Evolutionary conservation across 1,284 basidiomycete species (phyloP), one percentile per base, ranked within the genome.

Genomic region (Leccinum brunneo-olivaceum): DNA sequence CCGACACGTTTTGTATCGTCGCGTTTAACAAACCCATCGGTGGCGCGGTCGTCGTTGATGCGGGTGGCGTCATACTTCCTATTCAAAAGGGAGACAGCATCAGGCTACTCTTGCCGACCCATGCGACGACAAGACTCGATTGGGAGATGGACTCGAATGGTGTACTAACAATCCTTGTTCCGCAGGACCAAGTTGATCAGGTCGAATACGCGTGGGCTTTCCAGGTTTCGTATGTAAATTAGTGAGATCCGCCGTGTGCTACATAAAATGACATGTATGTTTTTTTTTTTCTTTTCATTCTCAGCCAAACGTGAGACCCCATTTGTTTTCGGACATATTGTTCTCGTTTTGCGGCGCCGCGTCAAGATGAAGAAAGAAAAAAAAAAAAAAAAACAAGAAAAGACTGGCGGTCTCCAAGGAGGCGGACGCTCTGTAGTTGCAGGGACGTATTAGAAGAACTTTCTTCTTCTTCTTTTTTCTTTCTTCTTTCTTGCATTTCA

Each of bases 1-100:
- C 66, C 3, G 62, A 54, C 11, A 68, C 73, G 3, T 76, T 80
- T 50, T 80, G 73, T 53, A 66, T 80, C 50, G 58, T 77, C 32
- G 65, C 72, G 1, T 67, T 78, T 40, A 49, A 57, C 25, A 58
- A 58, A 6, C 73, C 71, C 0, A 45, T 44, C 3, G 39, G 60
- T 3, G 67, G 69, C 0, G 35, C 53, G 1, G 41, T 76, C 6
- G 49, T 57, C 2, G 57, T 76, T 5, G 63, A 66, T n/a, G 66
- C 67, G 19, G 67, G 69, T 8, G 59, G 49, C 1, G 42, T 39
- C 1, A 44, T 47, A 12, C 55, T 79, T 7, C 77, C 77, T 0
- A 50, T 80, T 15, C 53, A 70, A 3, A 41, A 54, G 3, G 68
- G 69, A 7, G 77, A 80, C 53, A 57, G 45, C 0, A 60, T 78